Evolutionary conservation across 2,329 filamentous ascomycete genomes (phyloP), one percentile per base, ranked within the genome.

Genomic region (Anthostomella pinea): DNA sequence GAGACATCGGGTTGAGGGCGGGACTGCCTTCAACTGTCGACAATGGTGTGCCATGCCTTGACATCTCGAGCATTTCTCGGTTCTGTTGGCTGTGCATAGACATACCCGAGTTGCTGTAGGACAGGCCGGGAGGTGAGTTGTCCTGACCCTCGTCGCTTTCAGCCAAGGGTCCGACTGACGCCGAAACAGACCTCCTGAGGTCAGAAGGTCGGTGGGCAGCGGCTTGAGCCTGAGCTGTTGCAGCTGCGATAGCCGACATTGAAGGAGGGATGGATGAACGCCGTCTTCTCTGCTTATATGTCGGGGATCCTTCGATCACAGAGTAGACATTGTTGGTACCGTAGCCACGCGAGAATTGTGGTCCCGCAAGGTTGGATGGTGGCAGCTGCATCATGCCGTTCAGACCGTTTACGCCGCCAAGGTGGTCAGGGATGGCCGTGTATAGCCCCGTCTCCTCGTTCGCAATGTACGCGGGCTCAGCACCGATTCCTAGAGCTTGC

Each of bases 381-480:
- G 89, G 89, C 29, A 96, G 74, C 62, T 94, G 87, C 69, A 95
- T 89, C 77, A 97, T 85, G 36, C 87, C 84, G 60, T 91, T 88
- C 59, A 95, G 81, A 10, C 79, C 79, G 49, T 82, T 80, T 48
- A 88, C 82, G 40, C 82, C 75, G 42, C 68, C 69, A 51, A 87
- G 74, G 58, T 94, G 83, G 56, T 97, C 91, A 8, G 91, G 89
- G 53, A 97, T 95, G 28, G 87, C 90, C 35, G 89, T 91, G 75
- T 96, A 97, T 30, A 97, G 75, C 41, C 90, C 90, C 29, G 91
- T 95, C 64, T 97, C 93, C 69, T 98, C 93, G 61, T 96, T 96
- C 45, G 91, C 88, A 63, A 98, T 95, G 69, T 97, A 98, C 8
- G 93, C 88, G 8, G 93, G 89, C 70, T 98, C 93, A 25, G 84